Conservation (phyloP, 306 rosid species). For the Malus orientalis region DNA sequence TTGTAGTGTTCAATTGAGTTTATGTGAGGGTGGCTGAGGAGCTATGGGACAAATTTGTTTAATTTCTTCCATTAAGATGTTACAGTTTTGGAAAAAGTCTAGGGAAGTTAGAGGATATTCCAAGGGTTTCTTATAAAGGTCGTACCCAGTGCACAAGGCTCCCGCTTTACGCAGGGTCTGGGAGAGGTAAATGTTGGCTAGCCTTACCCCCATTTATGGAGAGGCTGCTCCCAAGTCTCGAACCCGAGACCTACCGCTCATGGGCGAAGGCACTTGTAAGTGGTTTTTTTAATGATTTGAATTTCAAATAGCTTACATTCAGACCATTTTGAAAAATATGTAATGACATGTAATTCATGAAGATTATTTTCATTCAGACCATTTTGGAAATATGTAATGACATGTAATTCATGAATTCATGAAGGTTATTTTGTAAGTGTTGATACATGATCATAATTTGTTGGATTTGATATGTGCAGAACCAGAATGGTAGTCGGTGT, state of each 20-base stretch:
- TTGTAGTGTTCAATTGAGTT: background rate
- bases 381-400: background rate
- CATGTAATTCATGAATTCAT: background rate
- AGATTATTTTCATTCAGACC: too few species aligned
- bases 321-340: background rate
- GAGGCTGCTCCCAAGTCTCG: too few species aligned
- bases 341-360: too few species aligned
- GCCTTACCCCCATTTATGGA: too few species aligned
- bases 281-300: background rate
- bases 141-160: too few species aligned
- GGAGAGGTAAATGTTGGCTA: too few species aligned
- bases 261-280: background rate
- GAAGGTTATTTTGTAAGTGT: background rate
- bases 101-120: background rate
- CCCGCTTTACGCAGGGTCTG: too few species aligned
- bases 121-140: background rate
- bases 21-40: background rate
- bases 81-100: background rate
- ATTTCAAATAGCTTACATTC: background rate
- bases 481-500: constrained; percentile 98
- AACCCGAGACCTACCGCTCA: too few species aligned
- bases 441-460: background rate
- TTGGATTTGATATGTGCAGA: constrained; percentile 38
- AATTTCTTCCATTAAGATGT: background rate
- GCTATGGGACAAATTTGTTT: background rate